These are phyloP conservation scores for Apiospora malaysiana DNA, from an alignment of 2,329 filamentous ascomycete genomes.

Conservation along the genomic window DNA sequence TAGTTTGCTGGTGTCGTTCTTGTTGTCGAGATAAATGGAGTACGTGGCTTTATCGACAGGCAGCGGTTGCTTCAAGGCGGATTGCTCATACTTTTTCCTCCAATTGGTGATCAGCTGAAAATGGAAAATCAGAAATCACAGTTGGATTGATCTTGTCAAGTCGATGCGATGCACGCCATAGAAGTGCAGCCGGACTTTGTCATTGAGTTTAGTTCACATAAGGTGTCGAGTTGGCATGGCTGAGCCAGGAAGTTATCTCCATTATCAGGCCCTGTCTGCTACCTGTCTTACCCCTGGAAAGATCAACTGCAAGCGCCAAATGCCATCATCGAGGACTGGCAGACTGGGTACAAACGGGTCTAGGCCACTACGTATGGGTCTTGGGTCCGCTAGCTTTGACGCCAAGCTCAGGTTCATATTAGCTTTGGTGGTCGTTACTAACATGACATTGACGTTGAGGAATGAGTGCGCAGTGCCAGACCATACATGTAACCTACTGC, in stretches of 20 bases:
- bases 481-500: too few relatives aligned
- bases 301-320: not conserved
- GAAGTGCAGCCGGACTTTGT: not conserved
- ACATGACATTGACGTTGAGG: not conserved
- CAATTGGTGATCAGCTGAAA: not conserved
- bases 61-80: not conserved
- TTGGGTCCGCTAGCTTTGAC: not conserved
- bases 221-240: slow-evolving; percentile 17
- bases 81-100: not conserved
- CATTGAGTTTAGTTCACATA: not conserved
- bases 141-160: not conserved
- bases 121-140: not conserved
- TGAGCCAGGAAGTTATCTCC: slow-evolving; percentile 11
- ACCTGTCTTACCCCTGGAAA: slow-evolving; percentile 14
- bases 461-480: not conserved
- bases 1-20: not conserved
- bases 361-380: not conserved
- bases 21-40: slow-evolving; percentile 17
- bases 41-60: slow-evolving; percentile 26
- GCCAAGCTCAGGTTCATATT: not conserved
- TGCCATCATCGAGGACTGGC: slow-evolving; percentile 13
- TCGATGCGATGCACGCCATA: not conserved
- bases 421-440: not conserved
- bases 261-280: not conserved
- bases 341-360: slow-evolving; percentile 10